Percentiles rank a stretch among this genome's conserved stretches.
phyloP scores from a whole-genome alignment of 2,329 filamentous ascomycete species.

The Coleophoma eucalyptorum region DNA sequence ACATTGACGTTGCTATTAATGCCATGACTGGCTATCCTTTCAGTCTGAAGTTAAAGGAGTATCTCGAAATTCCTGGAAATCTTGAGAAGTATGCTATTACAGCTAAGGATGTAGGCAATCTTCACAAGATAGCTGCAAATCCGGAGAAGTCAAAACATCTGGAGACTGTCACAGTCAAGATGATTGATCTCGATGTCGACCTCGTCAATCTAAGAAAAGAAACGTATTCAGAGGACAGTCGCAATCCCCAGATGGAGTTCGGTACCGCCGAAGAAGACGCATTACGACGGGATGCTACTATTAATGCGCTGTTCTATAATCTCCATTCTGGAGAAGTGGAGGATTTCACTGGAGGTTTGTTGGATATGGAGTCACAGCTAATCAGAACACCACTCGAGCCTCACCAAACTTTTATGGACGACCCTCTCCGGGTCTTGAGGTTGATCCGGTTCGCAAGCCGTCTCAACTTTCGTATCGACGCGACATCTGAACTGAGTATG shows the following conservation, averaged over 20 bases:
- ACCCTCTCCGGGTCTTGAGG: slow-evolving; percentile 81
- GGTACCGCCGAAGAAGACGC: slow-evolving; percentile 91
- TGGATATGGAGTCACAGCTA: slow-evolving; percentile 67
- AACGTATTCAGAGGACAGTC: slow-evolving; percentile 82
- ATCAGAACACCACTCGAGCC: slow-evolving; percentile 86
- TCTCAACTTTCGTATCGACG: slow-evolving; percentile 74
- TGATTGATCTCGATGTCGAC: slow-evolving; percentile 86
- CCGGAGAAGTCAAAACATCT: slow-evolving; percentile 96
- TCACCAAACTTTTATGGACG: slow-evolving; percentile 89
- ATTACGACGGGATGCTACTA: slow-evolving; percentile 81
- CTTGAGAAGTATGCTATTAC: slow-evolving; percentile 56
- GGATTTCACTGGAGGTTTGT: slow-evolving; percentile 77
- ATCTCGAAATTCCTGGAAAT: slow-evolving; percentile 58
- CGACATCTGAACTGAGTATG: slow-evolving; percentile 69
- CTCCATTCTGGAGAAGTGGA: slow-evolving; percentile 75
- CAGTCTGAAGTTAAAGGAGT: slow-evolving; percentile 63
- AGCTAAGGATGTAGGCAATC: slow-evolving; percentile 60
- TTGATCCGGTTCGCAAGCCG: slow-evolving; percentile 88
- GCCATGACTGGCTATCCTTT: slow-evolving; percentile 79
- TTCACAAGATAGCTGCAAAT: slow-evolving; percentile 88
- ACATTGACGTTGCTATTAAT: slow-evolving; percentile 85
- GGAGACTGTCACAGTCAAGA: slow-evolving; percentile 81
- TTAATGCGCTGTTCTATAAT: slow-evolving; percentile 97
- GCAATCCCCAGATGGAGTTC: slow-evolving; percentile 91
- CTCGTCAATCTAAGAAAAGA: slow-evolving; percentile 94